Evolutionary conservation across 108 stramenopile species (phyloP), one percentile per base, ranked within the genome.

Genomic region (Pseudonitzschia pungens): DNA sequence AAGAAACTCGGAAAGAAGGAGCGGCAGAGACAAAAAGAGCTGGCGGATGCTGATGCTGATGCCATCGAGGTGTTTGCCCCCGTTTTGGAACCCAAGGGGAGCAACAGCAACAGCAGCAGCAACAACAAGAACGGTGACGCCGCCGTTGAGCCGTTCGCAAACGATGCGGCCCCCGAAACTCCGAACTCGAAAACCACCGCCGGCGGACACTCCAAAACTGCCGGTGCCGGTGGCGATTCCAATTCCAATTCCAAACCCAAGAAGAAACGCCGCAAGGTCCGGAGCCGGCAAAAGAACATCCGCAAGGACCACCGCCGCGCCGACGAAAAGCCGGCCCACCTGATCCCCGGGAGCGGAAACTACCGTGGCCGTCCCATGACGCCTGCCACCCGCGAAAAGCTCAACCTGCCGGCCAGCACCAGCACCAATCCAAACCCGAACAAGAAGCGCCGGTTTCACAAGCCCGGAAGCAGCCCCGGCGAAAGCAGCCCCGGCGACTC

Each of bases 281-380:
- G 92, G 33, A 86, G 85, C 52, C 82, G 84, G 21, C 92, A 93
- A 80, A 93, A 93, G 87, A 93, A 93, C 59, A 91, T 93, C 73
- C 69, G 79, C 31, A 93, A 93, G 64, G 92, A 93, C 66, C 82
- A 75, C 56, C 88, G 92, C 48, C 16, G 75, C 4, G 68, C 45
- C 9, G 79, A 80, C 20, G 72, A 86, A 28, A 90, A 89, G 68
- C 92, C 92, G 27, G 65, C 77, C 14, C 88, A 91, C 76, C 70
- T 93, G 28, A 54, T 81, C 22, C 63, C 66, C 22, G 92, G 89
- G 3, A 68, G 40, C 1, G 65, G 62, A 12, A 68, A 80, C 41
- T 92, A 84, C 72, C 51, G 64, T 18, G 92, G 92, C 22, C 73
- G 89, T 43, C 81, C 85, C 1, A 65, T 93, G 83, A 90, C 92